A percentile compares a stretch with the other conserved stretches of the same genome.
Evolutionary conservation across 192 early-diverging fungal genomes (phyloP).

Genomic region (Rhizoclosmatium sp.): DNA sequence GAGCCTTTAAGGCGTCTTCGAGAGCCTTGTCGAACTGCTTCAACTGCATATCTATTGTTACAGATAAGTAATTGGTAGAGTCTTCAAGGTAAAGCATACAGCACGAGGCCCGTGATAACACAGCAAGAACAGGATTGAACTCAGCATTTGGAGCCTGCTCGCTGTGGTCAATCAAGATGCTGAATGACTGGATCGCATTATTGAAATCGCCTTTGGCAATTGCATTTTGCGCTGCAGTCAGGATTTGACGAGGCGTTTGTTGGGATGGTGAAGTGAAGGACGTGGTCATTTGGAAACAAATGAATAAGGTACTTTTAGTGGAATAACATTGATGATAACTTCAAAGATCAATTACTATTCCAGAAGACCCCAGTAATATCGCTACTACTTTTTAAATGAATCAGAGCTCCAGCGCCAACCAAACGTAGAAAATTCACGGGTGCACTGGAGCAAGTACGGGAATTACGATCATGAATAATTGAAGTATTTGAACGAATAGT

Average conservation of each 20-base stretch:
- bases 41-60: constrained; percentile 35
- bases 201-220: constrained; percentile 22
- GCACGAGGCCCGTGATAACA: constrained; percentile 37
- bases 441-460: too few species aligned
- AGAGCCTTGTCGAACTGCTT: constrained; percentile 36
- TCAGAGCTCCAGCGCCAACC: too few species aligned
- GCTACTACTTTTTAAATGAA: too few species aligned
- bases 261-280: neutral
- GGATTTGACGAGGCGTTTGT: constrained; percentile 20
- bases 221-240: constrained; percentile 27
- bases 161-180: constrained; percentile 23
- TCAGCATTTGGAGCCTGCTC: neutral
- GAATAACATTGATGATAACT: too few species aligned
- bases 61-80: neutral
- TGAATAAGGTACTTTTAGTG: too few species aligned
- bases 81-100: neutral
- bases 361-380: too few species aligned
- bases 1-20: constrained; percentile 28
- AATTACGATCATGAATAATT: too few species aligned
- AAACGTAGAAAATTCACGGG: too few species aligned
- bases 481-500: too few species aligned
- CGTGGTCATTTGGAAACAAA: too few species aligned
- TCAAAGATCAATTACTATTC: too few species aligned
- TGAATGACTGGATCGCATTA: constrained; percentile 16
- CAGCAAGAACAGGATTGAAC: constrained; percentile 32